Base-by-base conservation (phyloP, 2,329 filamentous ascomycete species). In the Phyllosticta citriasiana region DNA sequence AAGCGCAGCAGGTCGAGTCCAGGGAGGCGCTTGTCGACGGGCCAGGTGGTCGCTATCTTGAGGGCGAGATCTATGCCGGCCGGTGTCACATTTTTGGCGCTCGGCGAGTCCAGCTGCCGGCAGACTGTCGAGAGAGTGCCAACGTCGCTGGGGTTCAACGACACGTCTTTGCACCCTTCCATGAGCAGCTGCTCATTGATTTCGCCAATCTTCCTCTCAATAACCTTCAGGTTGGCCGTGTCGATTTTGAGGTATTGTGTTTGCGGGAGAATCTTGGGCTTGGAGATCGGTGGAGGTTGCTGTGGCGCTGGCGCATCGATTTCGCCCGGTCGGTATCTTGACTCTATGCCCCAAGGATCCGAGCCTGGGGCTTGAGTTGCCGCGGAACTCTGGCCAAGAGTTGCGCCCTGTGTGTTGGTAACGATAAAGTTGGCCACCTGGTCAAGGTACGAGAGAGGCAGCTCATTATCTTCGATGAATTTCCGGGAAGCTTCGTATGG, bases 371-470 rank as follows among this genome's bases (percentile, higher is more conserved):
- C 72, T 53, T 77, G 67, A 4, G 77, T 78, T 55, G 81, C 77
- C 57, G 79, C 71, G 66, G 70, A 67, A 25, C 52, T 60, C 62
- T 86, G 82, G 0, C 91, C 91, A n/a, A 96, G 77, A 0, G 87
- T 90, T 7, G 91, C 88, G 3, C 91, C 92, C 75, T 93, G 85
- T 0, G 92, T 96, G 70, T 97, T 97, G 61, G 88, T 82, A 9
- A 88, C 84, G 67, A 99, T 96, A 74, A 97, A 97, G 66, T 94
- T 89, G 6, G 92, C 90, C 16, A 97, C 91, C 70, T 91, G 89
- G 67, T 97, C 93, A 14, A 97, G 81, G 70, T 96, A 97, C 3
- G 83, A 85, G 60, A 95, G 82, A 0, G 93, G 90, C 1, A 97
- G 81, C 70, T 97, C 88, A 68, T 97, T 95, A 69, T 92, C 86